A percentile compares a stretch with the other conserved stretches of the same genome.
Conservation (phyloP, 495 filamentous ascomycete species). For the Xylaria sp. region DNA sequence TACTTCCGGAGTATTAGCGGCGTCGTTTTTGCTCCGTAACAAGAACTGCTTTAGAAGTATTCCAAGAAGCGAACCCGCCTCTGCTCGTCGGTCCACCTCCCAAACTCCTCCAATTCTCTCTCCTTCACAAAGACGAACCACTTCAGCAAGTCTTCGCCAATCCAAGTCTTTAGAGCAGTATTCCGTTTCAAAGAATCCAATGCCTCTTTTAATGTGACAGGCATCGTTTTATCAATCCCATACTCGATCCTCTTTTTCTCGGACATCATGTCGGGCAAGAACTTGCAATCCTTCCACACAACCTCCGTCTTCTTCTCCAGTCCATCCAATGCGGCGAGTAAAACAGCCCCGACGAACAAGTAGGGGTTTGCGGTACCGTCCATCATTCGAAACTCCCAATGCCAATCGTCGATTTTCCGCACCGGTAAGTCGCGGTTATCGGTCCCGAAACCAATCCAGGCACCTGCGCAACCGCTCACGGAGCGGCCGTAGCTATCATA, state of each 20-base stretch:
- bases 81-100: not conserved
- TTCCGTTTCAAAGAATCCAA: not conserved
- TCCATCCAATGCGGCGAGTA: not conserved
- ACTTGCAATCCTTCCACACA: conserved; percentile 7
- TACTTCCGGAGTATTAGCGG: too few relatives aligned
- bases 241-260: not conserved
- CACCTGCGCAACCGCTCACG: not conserved
- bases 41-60: too few relatives aligned
- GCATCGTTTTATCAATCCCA: not conserved
- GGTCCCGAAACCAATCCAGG: conserved; percentile 13
- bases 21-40: too few relatives aligned
- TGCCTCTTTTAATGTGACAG: not conserved
- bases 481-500: conserved; percentile 9
- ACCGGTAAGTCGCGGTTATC: conserved; percentile 10
- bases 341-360: not conserved
- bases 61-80: conserved; percentile 6
- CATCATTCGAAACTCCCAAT: conserved; percentile 15
- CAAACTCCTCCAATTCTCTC: conserved; percentile 2
- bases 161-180: not conserved
- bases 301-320: not conserved
- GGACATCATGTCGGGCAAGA: not conserved
- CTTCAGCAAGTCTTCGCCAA: not conserved
- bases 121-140: conserved; percentile 17
- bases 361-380: conserved; percentile 8
- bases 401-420: not conserved